phyloP scores from a whole-genome alignment of 2,329 filamentous ascomycete species.

The Chrysoporthe deuterocubensis region DNA sequence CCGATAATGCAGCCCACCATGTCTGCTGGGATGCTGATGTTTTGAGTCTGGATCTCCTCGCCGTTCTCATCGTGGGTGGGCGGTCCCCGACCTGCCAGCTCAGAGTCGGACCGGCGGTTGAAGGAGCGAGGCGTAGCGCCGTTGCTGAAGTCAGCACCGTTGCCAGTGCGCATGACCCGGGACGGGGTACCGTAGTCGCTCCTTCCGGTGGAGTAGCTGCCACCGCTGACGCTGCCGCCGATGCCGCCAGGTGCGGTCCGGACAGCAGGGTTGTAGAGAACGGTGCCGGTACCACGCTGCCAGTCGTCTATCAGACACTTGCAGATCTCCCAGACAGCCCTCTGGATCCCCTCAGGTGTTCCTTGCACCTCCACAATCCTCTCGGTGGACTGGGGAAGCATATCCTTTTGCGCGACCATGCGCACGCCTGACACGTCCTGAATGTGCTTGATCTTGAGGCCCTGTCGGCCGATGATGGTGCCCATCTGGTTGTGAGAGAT shows the following conservation, averaged over 20 bases:
- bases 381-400: constrained; percentile 98
- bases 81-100: constrained; percentile 77
- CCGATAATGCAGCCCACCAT: constrained; percentile 99
- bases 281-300: constrained; percentile 94
- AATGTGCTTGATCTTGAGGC: constrained; percentile 99
- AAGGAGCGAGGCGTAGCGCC: constrained; percentile 65
- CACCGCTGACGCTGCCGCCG: constrained; percentile 47
- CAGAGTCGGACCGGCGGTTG: constrained; percentile 81
- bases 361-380: constrained; percentile 97
- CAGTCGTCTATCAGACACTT: constrained; percentile 98
- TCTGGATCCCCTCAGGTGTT: constrained; percentile 91
- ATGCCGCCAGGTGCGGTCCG: constrained; percentile 74
- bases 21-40: constrained; percentile 98
- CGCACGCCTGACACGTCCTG: constrained; percentile 95
- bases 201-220: constrained; percentile 50
- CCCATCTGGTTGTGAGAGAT: constrained; percentile 99
- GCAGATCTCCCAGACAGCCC: constrained; percentile 97
- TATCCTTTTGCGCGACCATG: constrained; percentile 99
- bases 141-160: constrained; percentile 97
- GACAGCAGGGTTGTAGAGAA: constrained; percentile 95
- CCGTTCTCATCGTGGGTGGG: constrained; percentile 94
- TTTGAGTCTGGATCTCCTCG: constrained; percentile 97
- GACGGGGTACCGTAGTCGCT: constrained; percentile 63
- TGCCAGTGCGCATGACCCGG: constrained; percentile 92
- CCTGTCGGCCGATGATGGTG: constrained; percentile 95